Conservation (phyloP, 768 basidiomycete species). For the Agrocybe chaxingu region DNA sequence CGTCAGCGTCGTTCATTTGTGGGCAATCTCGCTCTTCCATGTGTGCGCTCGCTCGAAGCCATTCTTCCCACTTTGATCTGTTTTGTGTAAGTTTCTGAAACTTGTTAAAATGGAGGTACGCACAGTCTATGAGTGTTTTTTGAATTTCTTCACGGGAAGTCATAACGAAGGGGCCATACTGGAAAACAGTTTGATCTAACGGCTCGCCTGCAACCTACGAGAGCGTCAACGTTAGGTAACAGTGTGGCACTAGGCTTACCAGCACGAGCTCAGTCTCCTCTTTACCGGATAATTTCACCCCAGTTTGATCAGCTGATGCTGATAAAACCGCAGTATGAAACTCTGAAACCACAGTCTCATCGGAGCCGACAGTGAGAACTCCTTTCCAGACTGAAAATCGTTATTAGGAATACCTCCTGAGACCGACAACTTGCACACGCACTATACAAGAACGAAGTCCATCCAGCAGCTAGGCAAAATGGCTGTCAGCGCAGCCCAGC, state of each 20-base stretch:
- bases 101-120: conserved; percentile 16
- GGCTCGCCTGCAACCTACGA: conserved; percentile 80
- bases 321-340: conserved; percentile 89
- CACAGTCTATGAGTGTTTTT: conserved; percentile 80
- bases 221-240: conserved; percentile 3
- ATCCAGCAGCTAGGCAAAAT: conserved; percentile 56
- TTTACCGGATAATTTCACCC: conserved; percentile 59
- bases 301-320: conserved; percentile 50
- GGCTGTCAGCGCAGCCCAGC: conserved; percentile 1
- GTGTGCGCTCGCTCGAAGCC: conserved; percentile 89
- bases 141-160: conserved; percentile 77
- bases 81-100: conserved; percentile 7
- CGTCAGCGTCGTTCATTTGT: conserved; percentile 23
- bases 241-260: conserved; percentile 30
- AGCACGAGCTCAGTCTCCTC: conserved; percentile 73
- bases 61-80: conserved; percentile 72
- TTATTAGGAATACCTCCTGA: neutral
- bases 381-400: conserved; percentile 61
- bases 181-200: conserved; percentile 82
- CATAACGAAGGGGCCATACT: conserved; percentile 89
- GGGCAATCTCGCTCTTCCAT: conserved; percentile 84
- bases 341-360: conserved; percentile 40
- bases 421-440: conserved; percentile 20
- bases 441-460: conserved; percentile 91
- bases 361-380: conserved; percentile 52